Evolutionary conservation across 1,284 basidiomycete genomes (phyloP), one percentile per base, ranked within the genome.

Genomic region (Rhodotorula sp.): DNA sequence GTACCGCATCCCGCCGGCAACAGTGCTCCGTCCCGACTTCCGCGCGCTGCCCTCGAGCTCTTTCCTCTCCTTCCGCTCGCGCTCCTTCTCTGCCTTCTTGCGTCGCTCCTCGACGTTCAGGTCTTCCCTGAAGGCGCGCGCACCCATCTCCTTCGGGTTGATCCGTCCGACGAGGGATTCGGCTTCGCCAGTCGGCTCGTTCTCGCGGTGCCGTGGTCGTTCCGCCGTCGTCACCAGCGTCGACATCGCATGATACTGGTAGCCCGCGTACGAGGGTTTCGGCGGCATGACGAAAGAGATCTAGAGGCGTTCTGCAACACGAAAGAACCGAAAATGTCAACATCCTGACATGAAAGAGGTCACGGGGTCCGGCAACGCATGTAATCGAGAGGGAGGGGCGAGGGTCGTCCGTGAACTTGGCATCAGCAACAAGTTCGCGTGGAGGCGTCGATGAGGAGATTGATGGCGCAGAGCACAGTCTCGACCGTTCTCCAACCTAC

Each of bases 91-190:
- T 2, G 72, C 71, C 59, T 70, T 70, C 59, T 76, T 72, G 85
- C 94, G 94, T 86, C 93, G 95, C 86, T 95, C 95, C 64, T 94
- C 91, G n/a, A 95, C 79, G 78, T 97, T 92, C 49, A 94, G 91
- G 0, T 86, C 87, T 75, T 92, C 87, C 47, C 92, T 86, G 72
- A 88, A 83, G 39, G 91, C 92, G 30, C 93, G 88, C 55, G 92
- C 92, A 58, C 95, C 95, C 96, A 99, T 99, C 74, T 94, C 90
- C 74, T 85, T 87, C 15, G 89, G 86, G 83, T 93, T 89, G 75
- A 99, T 97, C 52, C 91, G 87, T 44, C 96, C 96, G 51, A 88
- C 89, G 39, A 99, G 88, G 20, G 94, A 89, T 65, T 95, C 96
- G 24, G 94, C 91, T 49, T 93, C 92, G 71, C 95, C 95, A 82